Percentiles rank a stretch among this genome's conserved stretches.
Conservation (phyloP, 495 filamentous ascomycete species). For the Daldinia vernicosa region DNA sequence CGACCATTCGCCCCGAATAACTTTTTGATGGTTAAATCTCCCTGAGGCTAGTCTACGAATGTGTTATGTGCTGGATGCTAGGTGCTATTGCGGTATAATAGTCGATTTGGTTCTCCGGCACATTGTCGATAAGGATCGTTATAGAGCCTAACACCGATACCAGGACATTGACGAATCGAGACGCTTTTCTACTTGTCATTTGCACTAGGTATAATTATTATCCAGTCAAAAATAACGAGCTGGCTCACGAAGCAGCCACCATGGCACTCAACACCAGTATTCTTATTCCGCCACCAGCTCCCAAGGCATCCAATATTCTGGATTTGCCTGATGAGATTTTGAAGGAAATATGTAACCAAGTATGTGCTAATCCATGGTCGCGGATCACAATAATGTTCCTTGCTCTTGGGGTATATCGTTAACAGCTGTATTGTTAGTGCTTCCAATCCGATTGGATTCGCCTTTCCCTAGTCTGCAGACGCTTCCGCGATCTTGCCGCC, state of each 20-base stretch:
- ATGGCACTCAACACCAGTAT: conserved; percentile 11
- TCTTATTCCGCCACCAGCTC: background rate
- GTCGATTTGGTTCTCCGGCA: background rate
- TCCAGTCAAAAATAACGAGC: background rate
- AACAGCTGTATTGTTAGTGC: conserved; percentile 46
- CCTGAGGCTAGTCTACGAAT: background rate
- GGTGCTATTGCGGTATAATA: background rate
- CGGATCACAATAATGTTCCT: background rate
- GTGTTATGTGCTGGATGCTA: background rate
- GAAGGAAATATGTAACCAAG: conserved; percentile 60
- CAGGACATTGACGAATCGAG: conserved; percentile 4
- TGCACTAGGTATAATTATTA: background rate
- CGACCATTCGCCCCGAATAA: background rate
- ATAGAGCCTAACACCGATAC: background rate
- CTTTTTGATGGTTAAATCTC: background rate
- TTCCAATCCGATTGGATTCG: conserved; percentile 58
- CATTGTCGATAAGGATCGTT: background rate
- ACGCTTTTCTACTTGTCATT: conserved; percentile 3
- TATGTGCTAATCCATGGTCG: conserved; percentile 35
- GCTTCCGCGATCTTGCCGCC: conserved; percentile 65
- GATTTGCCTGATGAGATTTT: conserved; percentile 62
- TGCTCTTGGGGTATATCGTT: background rate
- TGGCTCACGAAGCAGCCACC: background rate
- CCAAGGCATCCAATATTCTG: conserved; percentile 44
- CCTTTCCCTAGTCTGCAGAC: conserved; percentile 62